Base-by-base conservation (phyloP, 2,329 filamentous ascomycete species). In the Hymenoscyphus scutula region DNA sequence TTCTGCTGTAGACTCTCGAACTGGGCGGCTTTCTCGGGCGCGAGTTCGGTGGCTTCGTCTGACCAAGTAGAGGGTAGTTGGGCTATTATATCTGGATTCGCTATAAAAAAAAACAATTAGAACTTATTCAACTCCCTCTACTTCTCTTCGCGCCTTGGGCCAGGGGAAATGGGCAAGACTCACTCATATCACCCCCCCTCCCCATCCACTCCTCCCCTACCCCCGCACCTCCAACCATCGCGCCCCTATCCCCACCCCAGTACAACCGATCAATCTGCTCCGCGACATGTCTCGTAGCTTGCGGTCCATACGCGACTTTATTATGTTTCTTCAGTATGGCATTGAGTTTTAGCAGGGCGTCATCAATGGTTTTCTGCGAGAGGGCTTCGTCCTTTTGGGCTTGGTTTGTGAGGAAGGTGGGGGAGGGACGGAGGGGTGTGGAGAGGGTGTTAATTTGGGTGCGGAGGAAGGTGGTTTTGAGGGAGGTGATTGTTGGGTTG, bases 201-300 rank as follows among this genome's bases (percentile, higher is more conserved):
- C 75, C 74, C 53, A 73, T 76, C 41, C 78, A 77, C 45, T 81
- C 78, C 4, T 76, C 76, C 15, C 77, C 76, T 5, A 75, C 75
- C 0, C 61, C 68, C 1, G 67, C 64, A 13, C 68, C 64, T 1
- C 71, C 71, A 0, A 67, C 71, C 19, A 73, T 72, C 1, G 71
- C 71, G 0, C 68, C 71, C 19, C 74, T 72, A 53, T 78, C 78
- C 5, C 77, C 80, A 1, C 78, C 76, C 74, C 82, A 81, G 73
- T 91, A 91, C 53, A 89, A 76, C 56, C 76, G 76, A 74, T 90
- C 87, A 51, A 92, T 85, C 76, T 92, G 89, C 77, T 90, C 88
- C 1, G 89, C 88, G 19, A 91, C 82, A 69, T 90, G 87, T 38
- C 88, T 82, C 58, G 82, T 85, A n/a, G 88, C 87, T 68, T 89